These are phyloP conservation scores for Curvularia eragrostidis DNA, from an alignment of 2,329 filamentous ascomycete species.

Conservation along the genomic window DNA sequence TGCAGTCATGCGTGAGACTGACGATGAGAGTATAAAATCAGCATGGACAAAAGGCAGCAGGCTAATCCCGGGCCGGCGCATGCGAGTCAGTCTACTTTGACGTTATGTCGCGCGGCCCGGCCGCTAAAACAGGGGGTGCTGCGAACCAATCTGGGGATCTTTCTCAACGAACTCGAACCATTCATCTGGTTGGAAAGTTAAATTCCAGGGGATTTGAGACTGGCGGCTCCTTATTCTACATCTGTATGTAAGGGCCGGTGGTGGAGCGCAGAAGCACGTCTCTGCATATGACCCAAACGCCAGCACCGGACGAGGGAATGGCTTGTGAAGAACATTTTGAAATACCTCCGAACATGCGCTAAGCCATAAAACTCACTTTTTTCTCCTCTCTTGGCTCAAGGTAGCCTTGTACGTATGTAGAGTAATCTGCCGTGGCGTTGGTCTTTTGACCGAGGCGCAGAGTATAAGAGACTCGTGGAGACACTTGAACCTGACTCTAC, in stretches of 20 bases:
- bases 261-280: background rate
- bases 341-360: background rate
- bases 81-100: background rate
- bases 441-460: background rate
- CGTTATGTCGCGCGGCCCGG: constrained; percentile 2
- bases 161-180: background rate
- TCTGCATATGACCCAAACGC: background rate
- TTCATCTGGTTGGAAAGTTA: background rate
- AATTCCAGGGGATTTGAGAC: background rate
- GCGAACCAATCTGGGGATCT: background rate
- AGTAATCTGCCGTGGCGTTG: background rate
- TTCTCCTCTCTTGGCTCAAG: background rate
- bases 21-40: background rate
- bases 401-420: background rate
- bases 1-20: constrained; percentile 2
- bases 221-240: background rate
- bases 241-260: background rate
- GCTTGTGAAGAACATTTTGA: background rate
- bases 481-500: background rate
- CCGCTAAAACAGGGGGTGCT: background rate
- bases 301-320: background rate
- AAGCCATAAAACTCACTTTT: background rate
- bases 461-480: constrained; percentile 7
- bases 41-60: background rate
- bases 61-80: background rate